Evolutionary conservation across 148 eudicot species (phyloP).

Genomic region (Rheum nobile): DNA sequence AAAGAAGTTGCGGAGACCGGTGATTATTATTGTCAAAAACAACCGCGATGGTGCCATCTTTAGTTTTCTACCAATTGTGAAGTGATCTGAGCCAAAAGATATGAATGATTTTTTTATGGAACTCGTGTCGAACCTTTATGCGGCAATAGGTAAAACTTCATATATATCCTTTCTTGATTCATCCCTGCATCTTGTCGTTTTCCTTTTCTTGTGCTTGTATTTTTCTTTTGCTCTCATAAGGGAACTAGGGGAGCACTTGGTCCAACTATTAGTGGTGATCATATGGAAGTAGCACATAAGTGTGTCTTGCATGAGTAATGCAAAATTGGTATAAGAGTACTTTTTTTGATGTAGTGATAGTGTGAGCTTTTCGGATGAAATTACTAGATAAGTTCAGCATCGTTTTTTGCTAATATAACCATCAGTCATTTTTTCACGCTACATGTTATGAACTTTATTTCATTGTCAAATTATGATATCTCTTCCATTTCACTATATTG

Average conservation of each 20-base stretch:
- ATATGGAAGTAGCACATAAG: neutral
- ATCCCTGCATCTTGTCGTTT: neutral
- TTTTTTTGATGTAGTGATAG: neutral
- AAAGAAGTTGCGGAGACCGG: conserved; percentile 69
- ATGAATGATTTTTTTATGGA: conserved; percentile 74
- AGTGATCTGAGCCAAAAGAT: conserved; percentile 39
- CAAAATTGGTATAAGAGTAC: neutral
- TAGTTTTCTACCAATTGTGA: conserved; percentile 84
- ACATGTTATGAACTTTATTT: neutral
- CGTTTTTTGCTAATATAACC: neutral
- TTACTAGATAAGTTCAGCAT: neutral
- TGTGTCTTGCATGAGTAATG: neutral
- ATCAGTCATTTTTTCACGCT: neutral
- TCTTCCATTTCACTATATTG: neutral
- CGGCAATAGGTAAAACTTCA: conserved; percentile 61
- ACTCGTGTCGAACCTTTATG: conserved; percentile 61
- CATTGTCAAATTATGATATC: neutral
- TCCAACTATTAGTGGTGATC: neutral
- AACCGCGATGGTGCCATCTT: conserved; percentile 96
- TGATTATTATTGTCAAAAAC: conserved; percentile 70
- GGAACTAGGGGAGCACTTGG: neutral
- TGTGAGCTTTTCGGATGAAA: neutral
- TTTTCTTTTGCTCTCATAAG: neutral
- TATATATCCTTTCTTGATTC: neutral
- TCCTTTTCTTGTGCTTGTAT: neutral